Conservation (phyloP, 495 filamentous ascomycete species). For the Lasiosphaeria hispida region DNA sequence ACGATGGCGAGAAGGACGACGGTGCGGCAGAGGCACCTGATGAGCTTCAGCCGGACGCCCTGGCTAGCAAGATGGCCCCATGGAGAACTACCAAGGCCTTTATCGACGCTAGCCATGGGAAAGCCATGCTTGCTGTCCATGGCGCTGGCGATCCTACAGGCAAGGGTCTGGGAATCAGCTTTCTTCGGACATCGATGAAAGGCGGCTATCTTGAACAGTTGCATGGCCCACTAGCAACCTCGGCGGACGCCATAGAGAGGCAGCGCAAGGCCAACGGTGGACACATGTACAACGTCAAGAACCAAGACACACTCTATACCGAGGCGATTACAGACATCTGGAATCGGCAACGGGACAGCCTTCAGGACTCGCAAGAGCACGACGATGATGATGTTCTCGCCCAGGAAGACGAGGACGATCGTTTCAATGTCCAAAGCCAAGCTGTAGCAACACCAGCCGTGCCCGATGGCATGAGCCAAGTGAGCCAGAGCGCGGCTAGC, state of each 20-base stretch:
- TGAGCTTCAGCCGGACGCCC: conserved; percentile 63
- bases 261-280: conserved; percentile 86
- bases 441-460: conserved; percentile 37
- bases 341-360: conserved; percentile 76
- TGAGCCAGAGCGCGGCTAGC: conserved; percentile 72
- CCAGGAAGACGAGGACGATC: conserved; percentile 54
- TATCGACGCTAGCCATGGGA: conserved; percentile 85
- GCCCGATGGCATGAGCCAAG: conserved; percentile 76
- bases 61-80: conserved; percentile 71
- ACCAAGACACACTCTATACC: conserved; percentile 86
- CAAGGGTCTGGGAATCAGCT: conserved; percentile 88
- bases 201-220: conserved; percentile 90
- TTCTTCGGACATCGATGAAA: conserved; percentile 97
- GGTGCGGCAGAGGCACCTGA: conserved; percentile 50
- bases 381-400: conserved; percentile 67
- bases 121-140: conserved; percentile 94
- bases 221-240: conserved; percentile 81
- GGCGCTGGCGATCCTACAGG: conserved; percentile 95
- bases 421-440: conserved; percentile 50
- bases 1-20: conserved; percentile 59
- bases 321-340: conserved; percentile 85
- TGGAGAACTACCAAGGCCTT: conserved; percentile 97
- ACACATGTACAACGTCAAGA: conserved; percentile 94
- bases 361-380: conserved; percentile 55
- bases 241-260: conserved; percentile 63